Evolutionary conservation across 495 filamentous ascomycete species (phyloP), one percentile per base, ranked within the genome.

Genomic region (Tuber melanosporum): DNA sequence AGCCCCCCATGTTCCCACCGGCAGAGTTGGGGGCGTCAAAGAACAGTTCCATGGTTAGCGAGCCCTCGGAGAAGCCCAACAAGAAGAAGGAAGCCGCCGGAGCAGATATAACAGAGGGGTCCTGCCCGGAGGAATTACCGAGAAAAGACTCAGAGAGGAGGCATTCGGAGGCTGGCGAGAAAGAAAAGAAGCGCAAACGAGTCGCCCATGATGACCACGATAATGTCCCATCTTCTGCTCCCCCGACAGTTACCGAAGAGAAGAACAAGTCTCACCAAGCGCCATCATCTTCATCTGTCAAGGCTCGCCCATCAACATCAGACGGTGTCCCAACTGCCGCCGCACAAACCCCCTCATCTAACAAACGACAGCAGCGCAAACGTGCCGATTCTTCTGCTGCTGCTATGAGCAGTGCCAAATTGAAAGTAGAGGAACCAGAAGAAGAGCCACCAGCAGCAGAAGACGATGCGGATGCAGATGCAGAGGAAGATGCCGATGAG

Each of bases 131-230:
- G 22, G 80, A 79, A 17, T 41, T 75, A 3, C 72, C 75, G 17
- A 75, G 66, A n/a, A 80, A 80, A 42, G 80, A 77, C 19, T 32
- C 20, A 20, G 81, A 80, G 82, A 44, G 85, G 83, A 73, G 83
- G 85, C n/a, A 93, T 92, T 82, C 86, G 91, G 47, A 90, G 88
- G 42, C 90, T 92, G 74, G 94, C 93, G 85, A 93, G 93, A 84
- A 89, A 88, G 0, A 87, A 86, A 75, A 86, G 84, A 39, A 83
- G 83, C 78, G 83, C 84, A 83, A 85, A 85, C 57, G 85, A 81
- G 47, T 83, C 39, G 86, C 85, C 20, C 87, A 84, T 69, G 78
- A 84, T 4, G 83, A 86, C 19, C 80, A 83, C 10, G 86, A 85
- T 78, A 84, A 84, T 26, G 32, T 66, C 57, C 74, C 82, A 71